These are phyloP conservation scores for Candida xiaguanensis DNA, from an alignment of 805 yeast genomes.

Conservation along the genomic window DNA sequence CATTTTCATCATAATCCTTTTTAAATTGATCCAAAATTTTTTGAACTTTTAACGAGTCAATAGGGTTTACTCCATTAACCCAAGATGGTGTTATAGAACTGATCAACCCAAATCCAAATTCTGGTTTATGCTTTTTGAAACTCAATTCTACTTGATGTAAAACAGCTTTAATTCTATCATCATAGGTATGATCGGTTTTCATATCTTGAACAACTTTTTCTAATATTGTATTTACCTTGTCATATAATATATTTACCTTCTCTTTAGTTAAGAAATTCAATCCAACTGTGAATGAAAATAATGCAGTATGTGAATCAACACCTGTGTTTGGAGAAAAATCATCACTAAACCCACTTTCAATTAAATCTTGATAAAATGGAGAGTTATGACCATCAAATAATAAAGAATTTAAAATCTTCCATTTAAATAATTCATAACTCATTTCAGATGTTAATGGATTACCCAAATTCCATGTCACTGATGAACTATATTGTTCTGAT, in stretches of 20 bases:
- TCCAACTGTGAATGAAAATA: constrained; percentile 79
- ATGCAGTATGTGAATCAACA: constrained; percentile 73
- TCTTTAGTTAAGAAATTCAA: constrained; percentile 64
- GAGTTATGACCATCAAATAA: constrained; percentile 90
- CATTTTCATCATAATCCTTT: constrained; percentile 49
- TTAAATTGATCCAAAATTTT: constrained; percentile 57
- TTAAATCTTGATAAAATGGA: constrained; percentile 79
- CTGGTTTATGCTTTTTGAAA: constrained; percentile 83
- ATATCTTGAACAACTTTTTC: constrained; percentile 32
- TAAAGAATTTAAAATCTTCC: constrained; percentile 67
- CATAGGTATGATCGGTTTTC: constrained; percentile 18
- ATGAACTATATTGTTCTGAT: constrained; percentile 72
- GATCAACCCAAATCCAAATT: constrained; percentile 79
- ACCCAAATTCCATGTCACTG: constrained; percentile 88
- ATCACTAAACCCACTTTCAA: constrained; percentile 80
- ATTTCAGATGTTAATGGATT: constrained; percentile 50
- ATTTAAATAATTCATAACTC: constrained; percentile 63
- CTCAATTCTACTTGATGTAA: constrained; percentile 82
- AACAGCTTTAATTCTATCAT: constrained; percentile 68
- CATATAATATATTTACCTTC: constrained; percentile 45
- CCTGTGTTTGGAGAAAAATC: constrained; percentile 90
- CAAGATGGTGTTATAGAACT: constrained; percentile 78
- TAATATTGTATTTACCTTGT: constrained; percentile 46
- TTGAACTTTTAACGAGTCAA: constrained; percentile 65
- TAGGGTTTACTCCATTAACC: constrained; percentile 78